Evolutionary conservation across 495 filamentous ascomycete species (phyloP), one percentile per base, ranked within the genome.

Genomic region (Aspergillus cavernicola): DNA sequence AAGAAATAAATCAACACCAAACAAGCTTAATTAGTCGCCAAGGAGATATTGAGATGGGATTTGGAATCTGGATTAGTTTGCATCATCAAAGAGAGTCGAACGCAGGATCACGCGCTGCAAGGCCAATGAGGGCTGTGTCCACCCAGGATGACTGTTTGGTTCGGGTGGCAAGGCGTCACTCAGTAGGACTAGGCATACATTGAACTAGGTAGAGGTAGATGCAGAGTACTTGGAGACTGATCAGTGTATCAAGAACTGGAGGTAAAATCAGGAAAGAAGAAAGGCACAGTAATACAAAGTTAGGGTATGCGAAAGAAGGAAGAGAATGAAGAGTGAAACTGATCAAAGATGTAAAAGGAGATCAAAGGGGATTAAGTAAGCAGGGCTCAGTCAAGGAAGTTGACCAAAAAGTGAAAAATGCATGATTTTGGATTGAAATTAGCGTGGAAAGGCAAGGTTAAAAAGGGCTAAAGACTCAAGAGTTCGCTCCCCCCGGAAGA

Each of bases 381-480:
- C 31, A 46, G 43, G 16, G 28, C 20, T 31, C 16, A 16, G 5
- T 2, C 19, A 6, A 40, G 38, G 19, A 51, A 51, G 31, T 29
- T 29, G 23, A 23, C 28, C 29, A n/a, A 46, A 44, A 40, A 59
- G 60, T 51, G 52, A 61, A 66, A 66, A 61, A 37, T 42, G 26
- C 22, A 43, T 40, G 32, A 59, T 59, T 59, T 57, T 55, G 32
- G 19, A 32, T 35, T 23, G 19, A 36, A 23, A 36, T 36, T 61
- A 56, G 51, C 56, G 58, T 22, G 44, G 44, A 48, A 36, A 59
- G 55, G 44, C 57, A 58, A 55, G 55, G 56, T 63, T 57, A 61
- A 61, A 66, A 63, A 65, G 64, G 59, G 44, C 31, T 36, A 35
- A 36, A 47, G 31, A 59, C 38, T n/a, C n/a, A n/a, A n/a, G n/a